A percentile compares a stretch with the other conserved stretches of the same genome.
Evolutionary conservation across 1,139 yeast genomes (phyloP).

Genomic region (Tardiomyces blankii): DNA sequence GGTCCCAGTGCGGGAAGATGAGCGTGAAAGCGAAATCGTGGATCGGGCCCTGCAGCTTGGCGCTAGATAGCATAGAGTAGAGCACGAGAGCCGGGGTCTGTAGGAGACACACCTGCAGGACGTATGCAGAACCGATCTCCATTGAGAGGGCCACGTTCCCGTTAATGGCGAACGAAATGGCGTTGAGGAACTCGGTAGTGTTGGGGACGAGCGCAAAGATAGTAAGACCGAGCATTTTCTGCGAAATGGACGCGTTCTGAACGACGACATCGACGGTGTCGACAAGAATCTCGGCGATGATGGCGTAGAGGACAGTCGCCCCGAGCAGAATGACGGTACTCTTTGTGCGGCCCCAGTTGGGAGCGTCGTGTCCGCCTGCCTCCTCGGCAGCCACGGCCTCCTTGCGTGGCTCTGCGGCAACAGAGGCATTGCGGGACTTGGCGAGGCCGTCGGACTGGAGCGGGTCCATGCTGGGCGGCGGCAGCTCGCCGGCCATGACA

Average conservation of each 20-base stretch:
- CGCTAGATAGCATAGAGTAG: slow-evolving; percentile 42
- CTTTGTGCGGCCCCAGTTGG: slow-evolving; percentile 88
- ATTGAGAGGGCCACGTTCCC: slow-evolving; percentile 86
- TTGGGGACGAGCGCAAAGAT: slow-evolving; percentile 94
- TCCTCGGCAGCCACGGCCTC: slow-evolving; percentile 11
- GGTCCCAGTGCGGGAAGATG: slow-evolving; percentile 93
- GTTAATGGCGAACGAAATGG: slow-evolving; percentile 90
- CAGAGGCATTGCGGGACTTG: not conserved
- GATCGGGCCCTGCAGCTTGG: slow-evolving; percentile 14
- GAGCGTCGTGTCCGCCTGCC: slow-evolving; percentile 84
- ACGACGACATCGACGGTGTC: slow-evolving; percentile 89
- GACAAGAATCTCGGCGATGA: slow-evolving; percentile 90
- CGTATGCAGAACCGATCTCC: slow-evolving; percentile 98
- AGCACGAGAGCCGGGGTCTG: slow-evolving; percentile 89
- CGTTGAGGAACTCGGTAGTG: slow-evolving; percentile 93
- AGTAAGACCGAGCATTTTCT: slow-evolving; percentile 85
- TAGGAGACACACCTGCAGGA: slow-evolving; percentile 86
- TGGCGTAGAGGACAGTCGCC: slow-evolving; percentile 80
- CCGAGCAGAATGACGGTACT: slow-evolving; percentile 75
- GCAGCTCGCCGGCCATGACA: not conserved
- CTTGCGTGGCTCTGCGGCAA: not conserved
- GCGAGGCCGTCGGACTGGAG: not conserved
- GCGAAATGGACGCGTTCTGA: slow-evolving; percentile 63
- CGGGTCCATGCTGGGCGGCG: not conserved
- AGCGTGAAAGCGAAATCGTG: slow-evolving; percentile 56